These are phyloP conservation scores for Annulohypoxylon moriforme DNA, from an alignment of 495 filamentous ascomycete species.

Conservation along the genomic window DNA sequence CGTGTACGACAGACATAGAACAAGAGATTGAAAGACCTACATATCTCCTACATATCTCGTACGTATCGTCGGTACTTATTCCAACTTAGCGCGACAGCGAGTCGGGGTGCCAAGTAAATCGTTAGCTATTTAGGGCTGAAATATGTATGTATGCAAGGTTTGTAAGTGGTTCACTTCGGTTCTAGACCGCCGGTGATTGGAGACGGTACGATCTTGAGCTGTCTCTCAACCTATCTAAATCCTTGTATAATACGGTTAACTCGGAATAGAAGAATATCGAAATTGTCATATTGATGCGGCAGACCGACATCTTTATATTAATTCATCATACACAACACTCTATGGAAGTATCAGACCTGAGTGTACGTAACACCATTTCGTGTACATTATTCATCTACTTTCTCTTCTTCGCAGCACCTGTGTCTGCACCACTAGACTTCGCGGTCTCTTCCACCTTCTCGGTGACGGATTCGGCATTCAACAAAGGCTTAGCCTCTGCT, in stretches of 20 bases:
- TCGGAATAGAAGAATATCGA: constrained; percentile 1
- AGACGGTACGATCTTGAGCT: constrained; percentile 8
- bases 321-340: not conserved
- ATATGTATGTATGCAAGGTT: constrained; percentile 1
- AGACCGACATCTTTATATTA: not conserved
- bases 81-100: not conserved
- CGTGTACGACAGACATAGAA: constrained; percentile 33
- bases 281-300: constrained; percentile 1
- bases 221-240: not conserved
- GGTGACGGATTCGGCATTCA: constrained; percentile 34
- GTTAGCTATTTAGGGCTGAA: constrained; percentile 9
- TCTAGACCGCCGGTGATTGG: constrained; percentile 23
- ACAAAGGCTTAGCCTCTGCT: constrained; percentile 39
- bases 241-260: not conserved
- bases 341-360: constrained; percentile 2
- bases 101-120: constrained; percentile 11
- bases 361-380: not conserved
- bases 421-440: constrained; percentile 57
- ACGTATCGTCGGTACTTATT: not conserved
- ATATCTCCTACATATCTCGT: constrained; percentile 12
- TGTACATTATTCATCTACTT: constrained; percentile 48
- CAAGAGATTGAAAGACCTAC: constrained; percentile 24
- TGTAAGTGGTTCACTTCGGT: not conserved
- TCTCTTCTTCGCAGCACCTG: constrained; percentile 61
- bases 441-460: constrained; percentile 39